Conservation (phyloP, 805 yeast genomes). For the Suhomyces faveliae region DNA sequence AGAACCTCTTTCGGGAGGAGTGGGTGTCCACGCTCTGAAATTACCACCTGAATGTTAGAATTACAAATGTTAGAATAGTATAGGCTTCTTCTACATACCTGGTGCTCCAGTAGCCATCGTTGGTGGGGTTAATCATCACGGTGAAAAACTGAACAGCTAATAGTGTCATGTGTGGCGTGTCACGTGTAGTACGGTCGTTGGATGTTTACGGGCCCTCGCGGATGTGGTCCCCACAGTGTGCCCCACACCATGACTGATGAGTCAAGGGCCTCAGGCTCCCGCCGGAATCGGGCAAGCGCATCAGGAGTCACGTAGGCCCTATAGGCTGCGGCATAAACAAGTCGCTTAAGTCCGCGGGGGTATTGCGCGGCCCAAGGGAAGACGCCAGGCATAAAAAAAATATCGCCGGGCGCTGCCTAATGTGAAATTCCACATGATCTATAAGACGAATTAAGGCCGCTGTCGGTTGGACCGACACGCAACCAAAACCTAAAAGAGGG, state of each 20-base stretch:
- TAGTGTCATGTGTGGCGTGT: not conserved
- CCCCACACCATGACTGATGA: conserved; percentile 1
- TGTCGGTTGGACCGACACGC: not conserved
- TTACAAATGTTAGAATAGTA: not conserved
- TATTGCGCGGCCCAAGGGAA: conserved; percentile 2
- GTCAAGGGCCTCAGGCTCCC: not conserved
- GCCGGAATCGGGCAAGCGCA: not conserved
- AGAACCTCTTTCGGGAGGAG: conserved; percentile 96
- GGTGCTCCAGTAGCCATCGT: conserved; percentile 41
- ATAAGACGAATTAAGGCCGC: not conserved
- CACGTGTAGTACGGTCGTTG: not conserved
- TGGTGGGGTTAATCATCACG: not conserved
- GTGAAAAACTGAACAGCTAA: not conserved
- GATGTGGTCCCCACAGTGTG: not conserved
- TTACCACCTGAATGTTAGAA: conserved; percentile 14
- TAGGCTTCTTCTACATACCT: conserved; percentile 19
- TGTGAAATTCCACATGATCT: not conserved
- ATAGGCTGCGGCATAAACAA: not conserved
- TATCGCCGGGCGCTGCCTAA: not conserved
- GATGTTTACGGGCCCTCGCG: too few relatives aligned
- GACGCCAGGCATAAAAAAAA: not conserved
- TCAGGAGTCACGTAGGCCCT: not conserved
- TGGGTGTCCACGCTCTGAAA: conserved; percentile 55
- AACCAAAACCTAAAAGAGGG: not conserved
- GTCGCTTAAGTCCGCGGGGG: not conserved